Evolutionary conservation across 2,329 filamentous ascomycete genomes (phyloP), one percentile per base, ranked within the genome.

Genomic region (Cladosporium sp.): DNA sequence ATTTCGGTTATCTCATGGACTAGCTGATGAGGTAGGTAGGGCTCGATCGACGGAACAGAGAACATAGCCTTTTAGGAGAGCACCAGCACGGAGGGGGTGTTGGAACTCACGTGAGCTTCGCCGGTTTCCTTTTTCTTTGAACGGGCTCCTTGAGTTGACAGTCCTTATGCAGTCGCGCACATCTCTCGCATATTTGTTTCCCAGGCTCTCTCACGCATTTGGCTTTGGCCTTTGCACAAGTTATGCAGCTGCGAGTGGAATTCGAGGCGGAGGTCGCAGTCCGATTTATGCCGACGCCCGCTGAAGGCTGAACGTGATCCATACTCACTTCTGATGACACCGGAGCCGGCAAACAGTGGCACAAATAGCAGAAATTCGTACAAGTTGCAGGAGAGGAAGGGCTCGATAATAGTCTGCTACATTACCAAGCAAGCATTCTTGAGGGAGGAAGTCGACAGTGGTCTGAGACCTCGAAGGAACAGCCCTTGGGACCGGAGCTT

Each of bases 141-240:
- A 72, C 68, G 5, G 73, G 72, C 56, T 74, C 72, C 53, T 72
- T 71, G 44, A 69, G 66, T 33, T 67, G 61, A 58, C 74, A 76
- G 37, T 76, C 74, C 66, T 75, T 76, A 49, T 72, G 70, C 29
- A 76, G 61, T 28, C 74, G 66, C 11, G 71, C 46, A 69, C 74
- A 76, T 55, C 74, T 66, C 62, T 74, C 73, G 66, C 74, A 76
- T 29, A 69, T 56, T 12, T 68, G 60, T 26, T 70, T 61, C 18
- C 71, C 71, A 14, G 66, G 50, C 21, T 62, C 49, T 23, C 71
- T 61, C n/a, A 74, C 73, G 69, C 74, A 76, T 62, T 75, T 75
- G n/a, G 74, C 73, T 66, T 76, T 76, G 14, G 74, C 74, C 62
- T 75, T 76, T 21, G 69, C 67, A 62, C 74, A 76, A 60, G 73